phyloP scores from a whole-genome alignment of 2,329 filamentous ascomycete species.

The Bisporella sp. region DNA sequence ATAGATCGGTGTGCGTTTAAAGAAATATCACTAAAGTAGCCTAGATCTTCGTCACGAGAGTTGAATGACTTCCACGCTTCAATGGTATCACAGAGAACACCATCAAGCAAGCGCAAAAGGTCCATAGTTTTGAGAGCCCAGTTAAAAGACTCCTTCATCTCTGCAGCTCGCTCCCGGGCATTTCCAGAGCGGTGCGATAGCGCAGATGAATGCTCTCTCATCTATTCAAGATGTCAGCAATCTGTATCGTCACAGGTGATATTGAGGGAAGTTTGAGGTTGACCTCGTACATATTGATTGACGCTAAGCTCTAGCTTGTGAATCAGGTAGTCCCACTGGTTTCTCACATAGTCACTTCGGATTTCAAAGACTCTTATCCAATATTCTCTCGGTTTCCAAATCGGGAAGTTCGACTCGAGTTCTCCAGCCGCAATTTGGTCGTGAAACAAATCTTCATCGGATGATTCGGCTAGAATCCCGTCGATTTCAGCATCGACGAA shows the following conservation, averaged over 20 bases:
- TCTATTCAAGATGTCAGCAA: background rate
- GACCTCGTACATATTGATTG: slow-evolving; percentile 4
- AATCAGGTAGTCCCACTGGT: slow-evolving; percentile 4
- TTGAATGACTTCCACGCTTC: slow-evolving; percentile 4
- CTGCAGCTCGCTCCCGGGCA: slow-evolving; percentile 1
- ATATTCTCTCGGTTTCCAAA: slow-evolving; percentile 5
- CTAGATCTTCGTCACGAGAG: background rate
- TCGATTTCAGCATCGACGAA: slow-evolving; percentile 3
- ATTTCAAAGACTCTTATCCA: slow-evolving; percentile 5
- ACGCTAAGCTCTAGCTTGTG: background rate
- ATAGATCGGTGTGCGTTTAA: background rate
- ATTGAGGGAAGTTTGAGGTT: background rate
- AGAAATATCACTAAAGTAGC: background rate
- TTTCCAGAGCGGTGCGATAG: slow-evolving; percentile 1
- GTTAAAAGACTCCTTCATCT: slow-evolving; percentile 5
- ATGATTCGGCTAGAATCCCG: background rate
- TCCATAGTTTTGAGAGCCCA: background rate
- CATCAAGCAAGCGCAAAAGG: background rate
- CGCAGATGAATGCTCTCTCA: background rate
- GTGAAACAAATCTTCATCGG: background rate
- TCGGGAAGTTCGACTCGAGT: background rate
- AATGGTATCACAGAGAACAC: slow-evolving; percentile 1
- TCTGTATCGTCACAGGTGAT: background rate
- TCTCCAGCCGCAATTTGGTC: slow-evolving; percentile 1
- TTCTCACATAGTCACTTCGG: slow-evolving; percentile 2